A percentile compares a stretch with the other conserved stretches of the same genome.
Evolutionary conservation across 805 yeast species (phyloP).

Genomic region (Schwanniomyces pseudopolymorphus): DNA sequence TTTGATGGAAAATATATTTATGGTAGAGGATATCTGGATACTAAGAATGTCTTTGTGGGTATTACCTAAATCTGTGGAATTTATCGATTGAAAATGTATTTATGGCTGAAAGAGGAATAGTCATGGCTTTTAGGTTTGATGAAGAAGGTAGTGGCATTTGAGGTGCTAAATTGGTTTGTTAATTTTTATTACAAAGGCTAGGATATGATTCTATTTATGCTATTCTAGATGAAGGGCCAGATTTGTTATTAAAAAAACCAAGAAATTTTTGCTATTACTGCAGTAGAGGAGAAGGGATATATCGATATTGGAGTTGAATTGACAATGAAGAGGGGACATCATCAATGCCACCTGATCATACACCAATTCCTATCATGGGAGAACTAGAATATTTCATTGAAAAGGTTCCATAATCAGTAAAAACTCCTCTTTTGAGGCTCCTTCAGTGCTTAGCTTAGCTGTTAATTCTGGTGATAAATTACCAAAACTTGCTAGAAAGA

Average conservation of each 20-base stretch:
- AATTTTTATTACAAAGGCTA: conserved; percentile 48
- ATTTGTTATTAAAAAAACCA: conserved; percentile 49
- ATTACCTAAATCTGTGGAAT: conserved; percentile 67
- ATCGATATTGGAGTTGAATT: conserved; percentile 49
- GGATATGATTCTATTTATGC: conserved; percentile 62
- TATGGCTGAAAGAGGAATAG: conserved; percentile 57
- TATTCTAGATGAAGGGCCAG: conserved; percentile 67
- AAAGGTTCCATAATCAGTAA: conserved; percentile 46
- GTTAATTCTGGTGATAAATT: conserved; percentile 35
- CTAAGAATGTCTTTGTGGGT: conserved; percentile 68
- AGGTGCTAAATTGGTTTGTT: conserved; percentile 58
- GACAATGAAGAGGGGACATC: conserved; percentile 75
- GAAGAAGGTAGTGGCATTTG: conserved; percentile 68
- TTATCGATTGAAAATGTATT: conserved; percentile 52
- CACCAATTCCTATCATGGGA: conserved; percentile 71
- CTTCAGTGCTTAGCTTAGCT: conserved; percentile 68
- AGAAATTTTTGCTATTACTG: conserved; percentile 55
- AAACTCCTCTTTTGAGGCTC: conserved; percentile 59
- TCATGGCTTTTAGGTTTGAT: conserved; percentile 73
- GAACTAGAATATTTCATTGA: conserved; percentile 61
- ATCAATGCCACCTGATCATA: conserved; percentile 75
- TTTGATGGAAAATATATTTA: conserved; percentile 62
- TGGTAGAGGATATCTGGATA: conserved; percentile 81
- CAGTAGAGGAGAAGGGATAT: conserved; percentile 49
- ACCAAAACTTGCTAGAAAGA: conserved; percentile 18